Base-by-base conservation (phyloP, 352 stramenopile species). In the Elongisporangium undulatum region DNA sequence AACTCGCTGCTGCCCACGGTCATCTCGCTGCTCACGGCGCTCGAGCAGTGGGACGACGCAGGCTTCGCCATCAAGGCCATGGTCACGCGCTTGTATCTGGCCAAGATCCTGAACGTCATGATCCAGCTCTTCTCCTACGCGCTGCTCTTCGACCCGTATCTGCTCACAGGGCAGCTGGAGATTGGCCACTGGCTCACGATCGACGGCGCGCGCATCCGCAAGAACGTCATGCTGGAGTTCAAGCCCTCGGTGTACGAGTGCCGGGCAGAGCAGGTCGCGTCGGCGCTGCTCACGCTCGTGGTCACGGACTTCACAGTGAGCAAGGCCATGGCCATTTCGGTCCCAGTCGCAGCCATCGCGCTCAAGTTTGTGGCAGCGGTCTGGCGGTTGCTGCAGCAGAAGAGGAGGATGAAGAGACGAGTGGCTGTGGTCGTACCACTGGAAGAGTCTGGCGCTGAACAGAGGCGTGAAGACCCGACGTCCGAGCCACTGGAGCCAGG, bases 31-130 rank as follows among this genome's bases (percentile, higher is more conserved):
- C 60, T 94, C 4, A 92, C 83, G 1, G 64, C 56, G 7, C 75
- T 93, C 10, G 85, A 94, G 64, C 79, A 76, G 53, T 94, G 82
- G 82, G 85, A 94, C 54, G 76, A 90, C 60, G 71, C 77, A 17
- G 83, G 82, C 0, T 92, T 93, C 64, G 69, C 77, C 16, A 92
- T 92, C 67, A 92, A 94, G 63, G 78, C 81, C 8, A 90, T 92
- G 79, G 75, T 93, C 38, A 91, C 77, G 22, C 78, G 83, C 1
- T 53, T 94, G 48, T 94, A 92, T 53, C 49, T 94, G 49, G 81
- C 85, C n/a, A 92, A 94, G 63, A 81, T 90, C 22, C 69, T 94
- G 17, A 94, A 94, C 54, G 80, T 90, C 1, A 45, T 92, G 16
- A 91, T 94, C 51, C 85, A 94, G 60, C 49, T 94, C 22, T 80